Percentiles rank a stretch among this genome's conserved stretches.
These are phyloP conservation scores for Psidium friedrichsthalianum DNA, from an alignment of 345 rosid species.

Conservation along the genomic window DNA sequence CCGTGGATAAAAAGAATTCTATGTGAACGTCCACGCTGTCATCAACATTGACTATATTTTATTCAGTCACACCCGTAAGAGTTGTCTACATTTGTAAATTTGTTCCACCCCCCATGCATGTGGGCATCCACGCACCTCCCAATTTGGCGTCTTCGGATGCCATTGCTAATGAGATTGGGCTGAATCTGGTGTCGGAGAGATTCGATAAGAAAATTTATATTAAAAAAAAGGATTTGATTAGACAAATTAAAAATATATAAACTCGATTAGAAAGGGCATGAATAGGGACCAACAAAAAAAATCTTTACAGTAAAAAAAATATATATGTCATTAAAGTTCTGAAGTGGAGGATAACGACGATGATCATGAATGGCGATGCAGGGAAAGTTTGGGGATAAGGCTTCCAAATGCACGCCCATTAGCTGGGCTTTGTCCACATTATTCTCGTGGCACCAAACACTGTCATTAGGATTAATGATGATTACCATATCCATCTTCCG, in stretches of 20 bases:
- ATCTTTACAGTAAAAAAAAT: not conserved
- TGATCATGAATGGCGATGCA: not conserved
- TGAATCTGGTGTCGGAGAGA: not conserved
- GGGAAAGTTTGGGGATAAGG: not conserved
- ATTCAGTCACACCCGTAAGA: fast-evolving
- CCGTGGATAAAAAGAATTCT: not conserved
- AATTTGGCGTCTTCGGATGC: not conserved
- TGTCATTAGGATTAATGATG: not conserved
- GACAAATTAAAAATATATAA: not conserved
- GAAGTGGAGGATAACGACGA: not conserved
- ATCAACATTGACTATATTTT: not conserved
- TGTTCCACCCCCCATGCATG: not conserved
- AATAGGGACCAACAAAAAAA: not conserved
- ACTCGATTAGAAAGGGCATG: not conserved
- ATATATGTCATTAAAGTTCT: not conserved
- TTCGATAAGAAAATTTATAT: not conserved
- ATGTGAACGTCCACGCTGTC: not conserved
- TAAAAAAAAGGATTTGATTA: not conserved
- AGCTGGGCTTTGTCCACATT: not conserved
- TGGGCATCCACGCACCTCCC: not conserved
- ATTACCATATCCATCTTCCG: not conserved
- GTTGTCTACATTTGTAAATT: not conserved
- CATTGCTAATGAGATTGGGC: not conserved
- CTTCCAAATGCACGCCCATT: not conserved
- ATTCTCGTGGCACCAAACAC: not conserved